These are phyloP conservation scores for Usnea hakonensis DNA, from an alignment of 495 filamentous ascomycete genomes.

Conservation along the genomic window DNA sequence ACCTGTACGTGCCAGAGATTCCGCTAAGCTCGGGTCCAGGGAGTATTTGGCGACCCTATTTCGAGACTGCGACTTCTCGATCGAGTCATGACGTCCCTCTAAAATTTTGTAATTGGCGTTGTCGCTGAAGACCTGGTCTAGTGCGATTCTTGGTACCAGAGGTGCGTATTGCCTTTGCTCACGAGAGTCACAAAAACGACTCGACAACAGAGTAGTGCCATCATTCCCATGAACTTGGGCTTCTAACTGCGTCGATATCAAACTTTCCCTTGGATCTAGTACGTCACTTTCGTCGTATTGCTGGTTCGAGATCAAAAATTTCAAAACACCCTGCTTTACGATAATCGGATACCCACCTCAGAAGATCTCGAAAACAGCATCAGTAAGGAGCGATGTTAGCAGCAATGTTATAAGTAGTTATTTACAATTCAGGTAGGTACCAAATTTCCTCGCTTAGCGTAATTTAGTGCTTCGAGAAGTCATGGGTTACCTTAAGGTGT, in stretches of 20 bases:
- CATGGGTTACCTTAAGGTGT: too few species aligned
- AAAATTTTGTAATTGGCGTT: not conserved
- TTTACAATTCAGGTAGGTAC: too few species aligned
- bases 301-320: not conserved
- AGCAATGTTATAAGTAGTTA: too few species aligned
- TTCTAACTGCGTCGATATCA: not conserved
- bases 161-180: not conserved
- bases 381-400: too few species aligned
- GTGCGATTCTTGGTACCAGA: not conserved
- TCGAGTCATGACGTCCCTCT: not conserved
- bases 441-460: too few species aligned
- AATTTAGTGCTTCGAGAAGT: too few species aligned
- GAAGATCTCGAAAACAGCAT: too few species aligned
- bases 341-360: too few species aligned
- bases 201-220: not conserved
- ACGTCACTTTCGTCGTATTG: not conserved
- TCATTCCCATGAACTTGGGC: not conserved
- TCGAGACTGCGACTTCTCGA: not conserved
- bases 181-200: not conserved
- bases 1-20: not conserved
- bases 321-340: too few species aligned
- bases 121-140: not conserved
- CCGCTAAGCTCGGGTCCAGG: not conserved
- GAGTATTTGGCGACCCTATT: not conserved
- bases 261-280: not conserved